Base-by-base conservation (phyloP, 2,329 filamentous ascomycete species). In the Curvularia lunata region DNA sequence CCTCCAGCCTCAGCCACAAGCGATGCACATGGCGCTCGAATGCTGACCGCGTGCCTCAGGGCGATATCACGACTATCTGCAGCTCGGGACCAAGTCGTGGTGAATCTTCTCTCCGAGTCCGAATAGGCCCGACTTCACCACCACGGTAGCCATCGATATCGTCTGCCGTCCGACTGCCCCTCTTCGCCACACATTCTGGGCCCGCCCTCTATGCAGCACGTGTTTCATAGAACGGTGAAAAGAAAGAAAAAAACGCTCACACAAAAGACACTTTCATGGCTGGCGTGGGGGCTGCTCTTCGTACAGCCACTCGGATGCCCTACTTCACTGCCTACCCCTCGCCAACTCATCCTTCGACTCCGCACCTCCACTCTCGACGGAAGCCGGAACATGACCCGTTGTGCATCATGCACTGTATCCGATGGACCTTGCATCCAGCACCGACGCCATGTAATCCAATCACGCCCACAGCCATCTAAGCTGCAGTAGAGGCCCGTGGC, bases 331-430 rank as follows among this genome's bases (percentile, higher is more conserved):
- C 48, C 42, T 46, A 55, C 59, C 62, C 66, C 64, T 66, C 67
- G 66, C 68, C 68, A 72, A 56, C 69, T 58, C 69, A 71, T 67
- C 65, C 61, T 45, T 43, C 56, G 51, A 42, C 51, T 65, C 57
- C 63, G 56, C 56, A 46, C 25, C 48, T 53, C 43, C 52, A 56
- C 51, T 51, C 48, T 53, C 27, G 28, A 54, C 43, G 30, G 41
- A 51, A 47, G 52, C 28, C 48, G 50, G 50, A 21, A 43, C 18
- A 38, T 12, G 16, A 37, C 21, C 47, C 47, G 52, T 34, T 21
- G 25, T 48, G 47, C 56, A 53, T 54, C 45, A 43, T 38, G n/a
- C 18, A 41, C 3, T 40, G 16, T n/a, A 21, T 9, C 32, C 19
- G 41, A 45, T 21, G 45, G 47, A 46, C 48, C 18, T 56, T 41